Base-by-base conservation (phyloP, 345 rosid genomes). In the Laguncularia racemosa region DNA sequence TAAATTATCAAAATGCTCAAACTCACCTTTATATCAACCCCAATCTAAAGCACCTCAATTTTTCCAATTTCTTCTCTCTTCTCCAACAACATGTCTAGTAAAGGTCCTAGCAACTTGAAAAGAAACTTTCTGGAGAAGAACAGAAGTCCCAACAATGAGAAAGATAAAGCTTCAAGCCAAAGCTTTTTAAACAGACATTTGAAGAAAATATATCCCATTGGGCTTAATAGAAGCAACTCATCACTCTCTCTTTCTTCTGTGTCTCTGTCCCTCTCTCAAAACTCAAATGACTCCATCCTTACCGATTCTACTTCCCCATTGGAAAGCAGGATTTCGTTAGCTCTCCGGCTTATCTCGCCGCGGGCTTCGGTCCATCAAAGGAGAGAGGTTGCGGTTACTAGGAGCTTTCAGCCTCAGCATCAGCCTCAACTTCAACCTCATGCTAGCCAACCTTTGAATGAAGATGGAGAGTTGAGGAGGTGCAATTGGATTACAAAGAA, bases 401-500 rank as follows among this genome's bases (percentile, higher is more conserved):
- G 64, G 67, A 68, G 47, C 47, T 45, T 46, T 33, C 53, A 52
- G 20, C 53, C 12, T 3, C 58, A 62, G n/a, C 23, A 15, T 17
- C 57, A 44, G 57, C 38, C 49, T 33, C 53, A 52, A n/a, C 53
- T 6, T 3, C 58, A 62, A 13, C 23, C 20, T 17, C 57, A 44
- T 49, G 18, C 49, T 16, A 28, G 14, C 52, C 81, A 62, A 46
- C 86, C 72, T 49, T 43, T 69, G 16, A 52, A 38, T 45, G 75
- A 46, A 28, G 73, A 48, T 52, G 90, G 84, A 50, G 99, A 81
- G 73, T 49, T 73, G 26, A 82, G 63, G 78, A 79, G 96, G 65
- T 93, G 99, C 75, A 79, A 82, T 14, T 93, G 99, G 99, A 83
- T 93, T 46, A 83, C 99, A 33, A 87, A 86, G 71, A 89, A 76